A percentile compares a stretch with the other conserved stretches of the same genome.
These are phyloP conservation scores for Colletotrichum gloeosporioides DNA, from an alignment of 2,329 filamentous ascomycete genomes.

Conservation along the genomic window DNA sequence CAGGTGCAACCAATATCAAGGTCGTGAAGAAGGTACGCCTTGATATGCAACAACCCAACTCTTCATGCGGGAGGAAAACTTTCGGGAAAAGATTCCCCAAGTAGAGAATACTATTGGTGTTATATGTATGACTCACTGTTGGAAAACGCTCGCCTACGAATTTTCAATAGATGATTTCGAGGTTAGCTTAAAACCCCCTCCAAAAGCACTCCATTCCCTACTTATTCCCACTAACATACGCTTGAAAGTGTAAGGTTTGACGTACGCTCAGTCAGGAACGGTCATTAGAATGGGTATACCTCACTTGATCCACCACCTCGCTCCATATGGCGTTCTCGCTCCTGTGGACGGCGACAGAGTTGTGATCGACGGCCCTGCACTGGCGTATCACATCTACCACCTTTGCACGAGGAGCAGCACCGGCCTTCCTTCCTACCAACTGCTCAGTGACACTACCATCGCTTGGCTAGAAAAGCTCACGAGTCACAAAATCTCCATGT, in stretches of 20 bases:
- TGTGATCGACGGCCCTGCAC: conserved; percentile 78
- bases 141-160: fast-evolving
- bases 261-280: background rate
- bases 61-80: background rate
- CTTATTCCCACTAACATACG: background rate
- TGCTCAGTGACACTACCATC: conserved; percentile 64
- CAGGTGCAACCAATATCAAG: background rate
- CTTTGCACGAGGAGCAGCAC: conserved; percentile 56
- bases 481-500: conserved; percentile 66
- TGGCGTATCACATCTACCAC: conserved; percentile 76
- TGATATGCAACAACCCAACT: background rate
- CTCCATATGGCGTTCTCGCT: conserved; percentile 52
- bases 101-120: background rate
- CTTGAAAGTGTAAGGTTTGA: background rate
- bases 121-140: background rate
- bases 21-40: background rate
- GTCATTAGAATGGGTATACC: conserved; percentile 61
- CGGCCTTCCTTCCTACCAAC: conserved; percentile 65
- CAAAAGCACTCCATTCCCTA: fast-evolving
- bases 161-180: background rate
- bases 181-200: background rate
- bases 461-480: conserved; percentile 68
- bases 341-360: conserved; percentile 46
- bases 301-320: conserved; percentile 57
- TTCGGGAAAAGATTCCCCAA: background rate